These are phyloP conservation scores for Citrus trifoliata DNA, from an alignment of 345 rosid genomes.

Conservation along the genomic window DNA sequence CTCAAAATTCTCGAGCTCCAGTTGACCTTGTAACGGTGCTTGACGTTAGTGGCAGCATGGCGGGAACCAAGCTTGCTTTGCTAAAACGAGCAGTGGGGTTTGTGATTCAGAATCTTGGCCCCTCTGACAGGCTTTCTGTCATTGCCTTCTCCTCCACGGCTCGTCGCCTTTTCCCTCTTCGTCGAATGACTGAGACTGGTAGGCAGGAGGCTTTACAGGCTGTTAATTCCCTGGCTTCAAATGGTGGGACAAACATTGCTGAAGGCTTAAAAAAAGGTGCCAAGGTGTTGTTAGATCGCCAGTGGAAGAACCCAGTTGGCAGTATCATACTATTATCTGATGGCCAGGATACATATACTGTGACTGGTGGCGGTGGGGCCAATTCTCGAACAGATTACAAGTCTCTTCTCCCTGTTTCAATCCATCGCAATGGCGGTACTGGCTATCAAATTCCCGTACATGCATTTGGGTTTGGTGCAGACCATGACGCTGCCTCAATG, in stretches of 20 bases:
- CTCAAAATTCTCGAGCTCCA: constrained; percentile 66
- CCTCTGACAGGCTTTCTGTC: constrained; percentile 88
- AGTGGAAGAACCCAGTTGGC: constrained; percentile 75
- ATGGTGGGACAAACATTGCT: constrained; percentile 96
- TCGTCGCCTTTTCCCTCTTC: constrained; percentile 79
- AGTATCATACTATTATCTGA: constrained; percentile 90
- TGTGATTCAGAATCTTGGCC: constrained; percentile 92
- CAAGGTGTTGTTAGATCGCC: constrained; percentile 67
- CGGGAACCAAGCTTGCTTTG: constrained; percentile 88
- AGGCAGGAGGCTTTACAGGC: constrained; percentile 77
- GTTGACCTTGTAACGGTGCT: constrained; percentile 93
- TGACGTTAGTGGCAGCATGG: constrained; percentile 99
- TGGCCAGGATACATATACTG: constrained; percentile 88
- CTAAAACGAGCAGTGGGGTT: constrained; percentile 98
- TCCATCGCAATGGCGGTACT: constrained; percentile 30
- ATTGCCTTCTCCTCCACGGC: constrained; percentile 91
- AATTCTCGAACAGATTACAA: constrained; percentile 38
- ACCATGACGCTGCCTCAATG: constrained; percentile 92
- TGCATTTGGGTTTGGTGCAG: constrained; percentile 90
- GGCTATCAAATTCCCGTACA: constrained; percentile 81
- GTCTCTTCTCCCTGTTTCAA: constrained; percentile 58
- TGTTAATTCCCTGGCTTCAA: constrained; percentile 72
- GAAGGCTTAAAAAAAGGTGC: constrained; percentile 94
- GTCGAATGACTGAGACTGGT: constrained; percentile 78
- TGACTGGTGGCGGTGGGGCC: constrained; percentile 40